Base-by-base conservation (phyloP, 768 basidiomycete genomes). In the Suillus luteus region DNA sequence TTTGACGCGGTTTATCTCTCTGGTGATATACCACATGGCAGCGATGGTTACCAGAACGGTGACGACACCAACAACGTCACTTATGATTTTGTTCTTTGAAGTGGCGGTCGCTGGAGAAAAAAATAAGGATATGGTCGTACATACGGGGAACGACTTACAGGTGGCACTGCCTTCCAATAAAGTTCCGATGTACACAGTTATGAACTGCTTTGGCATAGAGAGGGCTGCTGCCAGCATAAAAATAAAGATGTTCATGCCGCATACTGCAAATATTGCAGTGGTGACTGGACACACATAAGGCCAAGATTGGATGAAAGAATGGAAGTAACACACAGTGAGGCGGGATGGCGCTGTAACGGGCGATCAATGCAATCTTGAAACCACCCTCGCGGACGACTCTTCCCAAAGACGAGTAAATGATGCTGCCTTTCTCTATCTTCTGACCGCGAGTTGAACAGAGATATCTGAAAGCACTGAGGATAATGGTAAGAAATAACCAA, bases 181-280 rank as follows among this genome's bases (percentile, higher is more conserved):
- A 37, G 92, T 93, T 41, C 95, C 95, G 17, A 96, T 83, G 71
- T 97, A 97, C 14, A 97, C 95, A 9, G 91, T 92, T 67, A 94
- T 84, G 69, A 97, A 89, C 74, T 97, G 95, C 72, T 96, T 96
- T 8, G 95, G 95, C 71, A 94, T 76, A 22, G 93, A 92, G 19
- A 95, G 78, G 68, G 95, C 76, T 5, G 94, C 90, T 27, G 95
- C 94, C 8, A 92, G 65, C 59, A 85, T 79, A 75, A 96, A 97
- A 35, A 87, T 81, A 69, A 87, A 78, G 66, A 95, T 88, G 63
- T 81, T 79, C 90, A 96, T 93, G 43, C 95, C 95, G 72, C 93
- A 95, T 4, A 94, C 89, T 2, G 93, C 85, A 72, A 96, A 95
- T 6, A 96, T 83, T 40, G 90, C 92, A 5, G 93, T 95, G 0